Percentiles rank a stretch among this genome's conserved stretches.
phyloP scores from a whole-genome alignment of 805 yeast genomes.

The Ogataea haglerorum region DNA sequence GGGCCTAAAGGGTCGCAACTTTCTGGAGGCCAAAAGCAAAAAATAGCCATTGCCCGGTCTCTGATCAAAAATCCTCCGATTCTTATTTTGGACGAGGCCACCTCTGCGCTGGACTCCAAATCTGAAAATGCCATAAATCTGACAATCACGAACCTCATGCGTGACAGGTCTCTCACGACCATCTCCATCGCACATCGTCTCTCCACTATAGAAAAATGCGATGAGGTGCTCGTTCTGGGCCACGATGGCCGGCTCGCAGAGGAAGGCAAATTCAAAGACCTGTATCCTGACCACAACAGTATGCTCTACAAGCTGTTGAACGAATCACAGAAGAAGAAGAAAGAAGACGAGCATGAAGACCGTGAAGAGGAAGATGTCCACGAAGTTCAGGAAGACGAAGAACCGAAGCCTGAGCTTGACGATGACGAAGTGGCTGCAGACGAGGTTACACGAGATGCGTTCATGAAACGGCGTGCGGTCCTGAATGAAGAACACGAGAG shows the following conservation, averaged over 20 bases:
- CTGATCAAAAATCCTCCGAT: slow-evolving; percentile 63
- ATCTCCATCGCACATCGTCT: slow-evolving; percentile 91
- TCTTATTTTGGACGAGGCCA: slow-evolving; percentile 73
- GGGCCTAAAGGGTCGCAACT: slow-evolving; percentile 72
- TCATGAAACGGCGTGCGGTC: slow-evolving; percentile 20
- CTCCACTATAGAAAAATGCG: slow-evolving; percentile 81
- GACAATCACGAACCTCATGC: slow-evolving; percentile 57
- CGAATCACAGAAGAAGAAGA: slow-evolving; percentile 23
- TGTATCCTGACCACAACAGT: slow-evolving; percentile 42
- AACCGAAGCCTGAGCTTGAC: slow-evolving; percentile 17
- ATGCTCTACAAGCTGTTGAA: slow-evolving; percentile 33
- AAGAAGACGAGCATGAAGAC: slow-evolving; percentile 13
- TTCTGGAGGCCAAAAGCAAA: slow-evolving; percentile 77
- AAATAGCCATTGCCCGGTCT: slow-evolving; percentile 74
- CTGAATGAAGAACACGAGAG: slow-evolving; percentile 21
- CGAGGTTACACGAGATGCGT: slow-evolving; percentile 16
- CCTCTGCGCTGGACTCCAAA: slow-evolving; percentile 88
- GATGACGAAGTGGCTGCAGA: slow-evolving; percentile 7
- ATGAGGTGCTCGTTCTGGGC: slow-evolving; percentile 78
- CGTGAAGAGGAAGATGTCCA: slow-evolving; percentile 10
- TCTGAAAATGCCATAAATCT: slow-evolving; percentile 82
- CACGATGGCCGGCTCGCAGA: slow-evolving; percentile 74
- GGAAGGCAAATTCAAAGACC: slow-evolving; percentile 62
- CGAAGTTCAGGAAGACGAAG: slow-evolving; percentile 9
- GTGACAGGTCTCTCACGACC: slow-evolving; percentile 61